Conservation (phyloP, 108 stramenopile species). For the Craspedostauros australis region DNA sequence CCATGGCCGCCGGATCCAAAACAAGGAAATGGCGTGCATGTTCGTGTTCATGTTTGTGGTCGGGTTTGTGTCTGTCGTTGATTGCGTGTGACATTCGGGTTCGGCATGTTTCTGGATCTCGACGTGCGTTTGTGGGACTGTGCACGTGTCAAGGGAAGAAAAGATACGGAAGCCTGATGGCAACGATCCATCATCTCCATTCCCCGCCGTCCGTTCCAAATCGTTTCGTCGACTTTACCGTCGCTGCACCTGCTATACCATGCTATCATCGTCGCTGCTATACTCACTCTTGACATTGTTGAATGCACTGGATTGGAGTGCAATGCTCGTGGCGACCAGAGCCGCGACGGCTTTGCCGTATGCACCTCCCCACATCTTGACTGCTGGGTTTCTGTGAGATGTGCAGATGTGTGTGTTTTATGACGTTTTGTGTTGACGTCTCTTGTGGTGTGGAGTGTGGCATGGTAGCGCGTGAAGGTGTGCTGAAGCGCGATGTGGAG, state of each 20-base stretch:
- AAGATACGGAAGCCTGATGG: conserved; percentile 3
- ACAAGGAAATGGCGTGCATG: too few relatives aligned
- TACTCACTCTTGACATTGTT: conserved; percentile 20
- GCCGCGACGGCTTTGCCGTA: conserved; percentile 23
- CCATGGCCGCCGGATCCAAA: too few relatives aligned
- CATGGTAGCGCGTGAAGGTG: too few relatives aligned
- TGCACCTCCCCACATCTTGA: conserved; percentile 28
- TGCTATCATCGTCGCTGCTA: background rate
- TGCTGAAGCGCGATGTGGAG: too few relatives aligned
- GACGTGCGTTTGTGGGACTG: background rate
- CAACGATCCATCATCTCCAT: conserved; percentile 4
- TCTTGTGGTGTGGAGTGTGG: too few relatives aligned
- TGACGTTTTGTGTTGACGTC: too few relatives aligned
- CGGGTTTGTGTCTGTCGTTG: too few relatives aligned
- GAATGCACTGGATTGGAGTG: conserved; percentile 18
- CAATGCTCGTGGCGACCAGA: conserved; percentile 25
- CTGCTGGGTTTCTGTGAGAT: too few relatives aligned
- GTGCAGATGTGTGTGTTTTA: too few relatives aligned
- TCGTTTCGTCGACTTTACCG: background rate
- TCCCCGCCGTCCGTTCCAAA: too few relatives aligned
- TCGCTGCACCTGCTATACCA: background rate
- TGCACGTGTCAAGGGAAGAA: background rate
- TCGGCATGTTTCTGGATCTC: background rate
- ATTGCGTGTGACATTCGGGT: too few relatives aligned
- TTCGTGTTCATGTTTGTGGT: too few relatives aligned